Percentiles rank a stretch among this genome's conserved stretches.
Conservation (phyloP, 1,284 basidiomycete genomes). For the Anthracocystis walkeri region DNA sequence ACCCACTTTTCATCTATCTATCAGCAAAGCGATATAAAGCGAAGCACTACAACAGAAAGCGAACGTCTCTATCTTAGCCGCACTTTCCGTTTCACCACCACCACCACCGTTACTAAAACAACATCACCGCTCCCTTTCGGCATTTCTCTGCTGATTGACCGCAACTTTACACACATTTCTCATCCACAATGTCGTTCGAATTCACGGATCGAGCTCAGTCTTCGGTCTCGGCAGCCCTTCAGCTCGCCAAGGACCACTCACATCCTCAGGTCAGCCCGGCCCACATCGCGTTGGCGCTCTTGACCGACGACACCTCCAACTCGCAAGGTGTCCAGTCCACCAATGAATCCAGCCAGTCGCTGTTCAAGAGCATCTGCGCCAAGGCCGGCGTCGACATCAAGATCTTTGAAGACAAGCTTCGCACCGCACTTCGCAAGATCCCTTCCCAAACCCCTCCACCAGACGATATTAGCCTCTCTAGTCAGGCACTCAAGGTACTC, state of each 20-base stretch:
- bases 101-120: too few species aligned
- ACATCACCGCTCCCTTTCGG: background rate
- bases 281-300: constrained; percentile 81
- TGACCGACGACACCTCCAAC: constrained; percentile 72
- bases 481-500: constrained; percentile 59
- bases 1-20: background rate
- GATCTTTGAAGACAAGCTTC: constrained; percentile 59
- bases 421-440: constrained; percentile 61
- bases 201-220: constrained; percentile 84
- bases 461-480: constrained; percentile 62
- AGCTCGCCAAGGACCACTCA: constrained; percentile 83
- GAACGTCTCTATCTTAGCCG: too few species aligned
- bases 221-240: constrained; percentile 77
- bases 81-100: too few species aligned
- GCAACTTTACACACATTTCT: background rate
- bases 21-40: background rate
- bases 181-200: constrained; percentile 69
- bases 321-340: constrained; percentile 57
- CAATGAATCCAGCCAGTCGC: constrained; percentile 72
- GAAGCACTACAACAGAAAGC: background rate
- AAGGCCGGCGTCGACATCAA: constrained; percentile 80
- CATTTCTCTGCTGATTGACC: constrained; percentile 2
- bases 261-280: constrained; percentile 79
- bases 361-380: constrained; percentile 81
- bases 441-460: constrained; percentile 65